Evolutionary conservation across 179 eudicot species (phyloP).

Genomic region (Beta lomatogona): DNA sequence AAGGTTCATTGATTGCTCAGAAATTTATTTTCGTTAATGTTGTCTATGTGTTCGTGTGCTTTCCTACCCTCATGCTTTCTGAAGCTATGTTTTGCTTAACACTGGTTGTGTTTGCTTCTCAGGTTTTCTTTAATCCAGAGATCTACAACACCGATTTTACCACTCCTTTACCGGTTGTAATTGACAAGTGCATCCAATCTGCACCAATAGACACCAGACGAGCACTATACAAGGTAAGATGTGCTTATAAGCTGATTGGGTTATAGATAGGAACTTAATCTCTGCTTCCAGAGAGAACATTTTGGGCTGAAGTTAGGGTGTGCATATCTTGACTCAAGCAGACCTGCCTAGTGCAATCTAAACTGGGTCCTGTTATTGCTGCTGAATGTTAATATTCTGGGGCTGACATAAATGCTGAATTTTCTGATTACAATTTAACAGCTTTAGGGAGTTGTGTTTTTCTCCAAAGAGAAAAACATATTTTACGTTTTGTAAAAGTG

Average conservation of each 20-base stretch:
- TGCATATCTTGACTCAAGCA: not conserved
- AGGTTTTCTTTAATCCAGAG: slow-evolving; percentile 96
- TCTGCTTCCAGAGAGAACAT: not conserved
- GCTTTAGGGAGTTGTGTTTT: not conserved
- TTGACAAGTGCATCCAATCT: slow-evolving; percentile 94
- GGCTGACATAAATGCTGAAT: not conserved
- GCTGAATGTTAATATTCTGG: not conserved
- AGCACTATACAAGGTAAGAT: slow-evolving; percentile 86
- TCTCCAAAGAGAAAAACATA: not conserved
- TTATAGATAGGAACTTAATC: not conserved
- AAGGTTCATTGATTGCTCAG: not conserved
- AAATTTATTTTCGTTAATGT: not conserved
- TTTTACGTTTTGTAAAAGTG: not conserved
- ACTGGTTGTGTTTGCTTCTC: slow-evolving; percentile 22
- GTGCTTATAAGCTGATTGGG: not conserved
- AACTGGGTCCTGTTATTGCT: not conserved
- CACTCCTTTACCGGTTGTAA: slow-evolving; percentile 82
- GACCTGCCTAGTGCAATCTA: not conserved
- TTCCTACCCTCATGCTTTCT: not conserved
- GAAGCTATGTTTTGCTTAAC: not conserved
- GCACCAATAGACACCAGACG: slow-evolving; percentile 99
- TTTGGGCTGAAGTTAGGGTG: slow-evolving; percentile 4
- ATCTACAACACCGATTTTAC: slow-evolving; percentile 72
- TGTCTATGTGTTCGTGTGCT: not conserved
- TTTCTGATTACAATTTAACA: not conserved